These are phyloP conservation scores for Calcarisporium arbuscula DNA, from an alignment of 2,329 filamentous ascomycete genomes.

Conservation along the genomic window DNA sequence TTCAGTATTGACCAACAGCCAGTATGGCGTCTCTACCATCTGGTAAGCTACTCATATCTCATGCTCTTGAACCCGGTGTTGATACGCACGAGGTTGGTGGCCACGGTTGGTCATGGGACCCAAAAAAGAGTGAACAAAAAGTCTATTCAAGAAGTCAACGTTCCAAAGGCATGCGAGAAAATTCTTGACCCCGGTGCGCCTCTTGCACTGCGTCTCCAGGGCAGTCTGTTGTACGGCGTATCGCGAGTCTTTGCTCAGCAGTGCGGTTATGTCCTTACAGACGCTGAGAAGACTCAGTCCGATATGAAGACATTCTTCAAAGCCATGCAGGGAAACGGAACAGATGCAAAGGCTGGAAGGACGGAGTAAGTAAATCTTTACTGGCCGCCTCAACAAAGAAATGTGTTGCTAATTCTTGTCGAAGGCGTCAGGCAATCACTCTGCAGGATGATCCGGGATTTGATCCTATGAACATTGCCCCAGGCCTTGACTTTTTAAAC, in stretches of 20 bases:
- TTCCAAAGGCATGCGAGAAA: slow-evolving; percentile 80
- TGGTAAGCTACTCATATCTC: slow-evolving; percentile 56
- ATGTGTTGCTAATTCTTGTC: slow-evolving; percentile 24
- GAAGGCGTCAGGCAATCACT: slow-evolving; percentile 69
- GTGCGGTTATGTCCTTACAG: slow-evolving; percentile 76
- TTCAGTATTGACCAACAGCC: slow-evolving; percentile 70
- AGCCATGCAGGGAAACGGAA: slow-evolving; percentile 43
- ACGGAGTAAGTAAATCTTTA: slow-evolving; percentile 60
- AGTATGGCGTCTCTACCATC: slow-evolving; percentile 90
- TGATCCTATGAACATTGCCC: slow-evolving; percentile 24
- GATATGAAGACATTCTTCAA: slow-evolving; percentile 65
- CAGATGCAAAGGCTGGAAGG: slow-evolving; percentile 67
- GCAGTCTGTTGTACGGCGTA: slow-evolving; percentile 80
- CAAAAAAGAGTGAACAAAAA: slow-evolving; percentile 74
- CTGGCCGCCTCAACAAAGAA: too few relatives aligned
- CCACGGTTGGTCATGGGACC: slow-evolving; percentile 72
- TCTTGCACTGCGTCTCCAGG: slow-evolving; percentile 83
- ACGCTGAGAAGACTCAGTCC: slow-evolving; percentile 68
- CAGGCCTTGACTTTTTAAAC: slow-evolving; percentile 29
- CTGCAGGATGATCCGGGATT: slow-evolving; percentile 81
- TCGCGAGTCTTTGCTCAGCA: slow-evolving; percentile 83
- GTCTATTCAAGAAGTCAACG: slow-evolving; percentile 81
- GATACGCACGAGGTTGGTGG: slow-evolving; percentile 82
- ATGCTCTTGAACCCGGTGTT: accelerated
- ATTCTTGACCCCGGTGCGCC: slow-evolving; percentile 77